Evolutionary conservation across 352 stramenopile genomes (phyloP), one percentile per base, ranked within the genome.

Genomic region (Globisporangium okanoganense): DNA sequence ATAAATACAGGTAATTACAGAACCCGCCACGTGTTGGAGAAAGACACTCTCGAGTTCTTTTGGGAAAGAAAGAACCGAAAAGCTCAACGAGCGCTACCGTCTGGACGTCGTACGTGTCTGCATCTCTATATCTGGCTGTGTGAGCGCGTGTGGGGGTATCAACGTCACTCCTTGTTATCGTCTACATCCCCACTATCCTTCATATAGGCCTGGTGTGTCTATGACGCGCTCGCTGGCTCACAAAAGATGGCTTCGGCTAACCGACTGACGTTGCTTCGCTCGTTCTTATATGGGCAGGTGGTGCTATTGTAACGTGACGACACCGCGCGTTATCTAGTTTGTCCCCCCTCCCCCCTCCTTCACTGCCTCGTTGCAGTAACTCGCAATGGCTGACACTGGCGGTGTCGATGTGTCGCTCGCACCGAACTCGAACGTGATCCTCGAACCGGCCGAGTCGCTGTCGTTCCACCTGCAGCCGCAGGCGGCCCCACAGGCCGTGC

Each of bases 381-480:
- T 22, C 45, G 22, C 36, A 3, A 38, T 90, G 81, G 64, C 68
- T 16, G 80, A 82, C 55, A 71, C 49, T n/a, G 27, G 60, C 47
- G 69, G 67, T 52, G 72, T 78, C 57, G 79, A 90, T 43, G 75
- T 83, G 62, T 73, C 78, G 56, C 64, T 85, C 36, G 76, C 84
- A 49, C 82, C 84, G 50, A 88, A 82, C 61, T 88, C 80, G 58
- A 90, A 78, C 72, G 82, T 94, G 58, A 79, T 86, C 52, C 65
- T 95, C 18, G 86, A 95, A 40, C 86, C 86, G n/a, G 71, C 78
- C 5, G 86, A 95, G 62, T 93, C 80, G 63, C 68, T 95, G 41
- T 70, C 82, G 38, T 95, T 95, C 68, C 71, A 85, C 4, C 50
- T 95, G 50, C 69, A 79, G 63, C 62, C 79, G 35, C 67, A 80